Conservation (phyloP, 208 protist species). For the Lotmaria passim region DNA sequence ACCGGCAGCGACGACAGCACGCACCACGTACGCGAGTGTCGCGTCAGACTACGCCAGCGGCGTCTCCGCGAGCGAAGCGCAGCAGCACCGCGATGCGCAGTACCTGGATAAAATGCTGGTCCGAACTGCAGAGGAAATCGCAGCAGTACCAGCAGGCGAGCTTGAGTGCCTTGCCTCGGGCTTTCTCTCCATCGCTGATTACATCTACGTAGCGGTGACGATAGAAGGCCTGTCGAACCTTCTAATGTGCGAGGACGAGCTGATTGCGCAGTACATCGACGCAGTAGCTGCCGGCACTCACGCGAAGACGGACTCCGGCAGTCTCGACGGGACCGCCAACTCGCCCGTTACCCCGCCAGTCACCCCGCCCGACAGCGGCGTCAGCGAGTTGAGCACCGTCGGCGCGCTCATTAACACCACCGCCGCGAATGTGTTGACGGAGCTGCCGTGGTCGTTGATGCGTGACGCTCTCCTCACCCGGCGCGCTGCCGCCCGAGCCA, state of each 20-base stretch:
- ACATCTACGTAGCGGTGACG: conserved; percentile 25
- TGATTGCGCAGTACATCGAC: not conserved
- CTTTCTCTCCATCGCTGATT: conserved; percentile 38
- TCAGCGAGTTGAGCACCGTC: not conserved
- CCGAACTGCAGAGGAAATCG: conserved; percentile 1
- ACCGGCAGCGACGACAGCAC: not conserved
- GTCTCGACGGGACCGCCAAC: not conserved
- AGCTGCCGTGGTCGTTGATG: conserved; percentile 18
- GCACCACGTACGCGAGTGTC: not conserved
- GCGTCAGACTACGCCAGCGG: not conserved
- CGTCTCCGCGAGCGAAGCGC: not conserved
- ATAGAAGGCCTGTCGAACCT: conserved; percentile 9
- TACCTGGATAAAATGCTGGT: not conserved
- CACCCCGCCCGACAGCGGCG: not conserved
- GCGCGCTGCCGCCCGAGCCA: not conserved
- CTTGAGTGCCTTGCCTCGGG: conserved; percentile 45
- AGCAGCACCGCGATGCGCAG: not conserved
- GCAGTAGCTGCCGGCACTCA: not conserved
- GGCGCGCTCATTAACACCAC: not conserved
- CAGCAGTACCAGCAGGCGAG: conserved; percentile 19
- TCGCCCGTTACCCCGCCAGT: not conserved
- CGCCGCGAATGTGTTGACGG: not conserved
- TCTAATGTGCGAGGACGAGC: conserved; percentile 8
- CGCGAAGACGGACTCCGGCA: not conserved
- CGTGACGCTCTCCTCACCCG: conserved; percentile 11